phyloP scores from a whole-genome alignment of 306 rosid species.

The Quercus agrifolia region DNA sequence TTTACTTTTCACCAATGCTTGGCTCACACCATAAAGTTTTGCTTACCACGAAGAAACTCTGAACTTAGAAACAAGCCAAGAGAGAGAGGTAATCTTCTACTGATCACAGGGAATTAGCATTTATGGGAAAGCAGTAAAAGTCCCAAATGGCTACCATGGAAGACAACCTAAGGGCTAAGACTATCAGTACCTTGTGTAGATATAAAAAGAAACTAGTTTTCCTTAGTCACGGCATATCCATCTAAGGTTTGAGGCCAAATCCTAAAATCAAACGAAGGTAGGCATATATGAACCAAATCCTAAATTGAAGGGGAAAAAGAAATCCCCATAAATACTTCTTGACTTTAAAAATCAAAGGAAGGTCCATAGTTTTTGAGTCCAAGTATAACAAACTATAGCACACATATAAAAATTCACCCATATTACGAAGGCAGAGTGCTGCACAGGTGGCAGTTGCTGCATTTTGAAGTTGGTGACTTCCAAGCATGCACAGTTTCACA shows the following conservation, averaged over 20 bases:
- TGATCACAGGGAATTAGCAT: background rate
- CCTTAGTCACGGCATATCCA: background rate
- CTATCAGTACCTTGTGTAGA: background rate
- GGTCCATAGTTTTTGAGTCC: background rate
- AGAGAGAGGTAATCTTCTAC: background rate
- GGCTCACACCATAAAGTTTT: background rate
- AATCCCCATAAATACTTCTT: background rate
- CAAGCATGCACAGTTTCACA: constrained; percentile 74
- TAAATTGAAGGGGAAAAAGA: background rate
- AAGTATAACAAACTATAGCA: background rate
- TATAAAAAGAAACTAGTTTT: background rate
- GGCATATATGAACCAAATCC: background rate
- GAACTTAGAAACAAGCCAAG: background rate
- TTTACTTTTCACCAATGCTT: background rate
- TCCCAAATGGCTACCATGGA: background rate
- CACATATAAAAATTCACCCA: constrained; percentile 38
- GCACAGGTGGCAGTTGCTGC: constrained; percentile 83
- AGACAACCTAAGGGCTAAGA: background rate
- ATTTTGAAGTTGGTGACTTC: constrained; percentile 83
- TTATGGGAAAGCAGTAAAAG: background rate
- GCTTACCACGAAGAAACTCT: background rate
- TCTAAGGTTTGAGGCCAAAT: background rate
- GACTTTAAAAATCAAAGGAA: background rate
- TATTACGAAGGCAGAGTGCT: constrained; percentile 61
- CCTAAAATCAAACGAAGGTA: background rate